Base-by-base conservation (phyloP, 495 filamentous ascomycete species). In the Penicillium angulare region DNA sequence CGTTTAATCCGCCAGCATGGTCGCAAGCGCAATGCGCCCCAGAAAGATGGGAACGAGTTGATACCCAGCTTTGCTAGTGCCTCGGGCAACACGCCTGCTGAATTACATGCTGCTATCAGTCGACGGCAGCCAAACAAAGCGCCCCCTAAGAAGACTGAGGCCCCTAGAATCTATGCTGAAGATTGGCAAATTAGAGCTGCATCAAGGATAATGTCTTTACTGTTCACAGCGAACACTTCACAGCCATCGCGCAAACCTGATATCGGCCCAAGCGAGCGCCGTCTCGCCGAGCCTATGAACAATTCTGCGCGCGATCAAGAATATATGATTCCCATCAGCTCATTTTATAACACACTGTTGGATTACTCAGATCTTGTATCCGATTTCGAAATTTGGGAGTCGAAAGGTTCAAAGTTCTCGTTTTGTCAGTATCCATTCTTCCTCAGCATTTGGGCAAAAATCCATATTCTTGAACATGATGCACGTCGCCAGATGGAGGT, bases 341-440 rank as follows among this genome's bases (percentile, higher is more conserved):
- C 86, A 42, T 97, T 96, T 58, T 97, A 97, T 67, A 92, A 89
- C 53, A 87, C 86, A 3, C 59, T 95, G 33, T 74, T 96, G 2
- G 92, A 97, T 63, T 92, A 89, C 59, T 81, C 86, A 2, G 89
- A 96, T 60, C 79, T 97, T 2, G 81, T 95, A 49, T 83, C 85
- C 1, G 92, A 97, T 68, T 97, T 93, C 60, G 89, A 95, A 59
- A 76, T 78, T 15, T 97, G 92, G 92, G 92, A 96, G 66, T 79
- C 81, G 13, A 84, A 75, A 56, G 75, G 80, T 39, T 79, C 81
- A 1, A 87, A 81, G 52, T 96, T 97, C 57, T 81, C 90, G 3
- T 96, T 97, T 63, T 97, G 91, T 60, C 90, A 96, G 60, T 96
- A 92, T 60, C 92, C 92, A 3, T 95, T 96, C 68, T 88, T 96